Percentiles rank a stretch among this genome's conserved stretches.
phyloP scores from a whole-genome alignment of 495 filamentous ascomycete genomes.

The Trichoderma erinaceum region DNA sequence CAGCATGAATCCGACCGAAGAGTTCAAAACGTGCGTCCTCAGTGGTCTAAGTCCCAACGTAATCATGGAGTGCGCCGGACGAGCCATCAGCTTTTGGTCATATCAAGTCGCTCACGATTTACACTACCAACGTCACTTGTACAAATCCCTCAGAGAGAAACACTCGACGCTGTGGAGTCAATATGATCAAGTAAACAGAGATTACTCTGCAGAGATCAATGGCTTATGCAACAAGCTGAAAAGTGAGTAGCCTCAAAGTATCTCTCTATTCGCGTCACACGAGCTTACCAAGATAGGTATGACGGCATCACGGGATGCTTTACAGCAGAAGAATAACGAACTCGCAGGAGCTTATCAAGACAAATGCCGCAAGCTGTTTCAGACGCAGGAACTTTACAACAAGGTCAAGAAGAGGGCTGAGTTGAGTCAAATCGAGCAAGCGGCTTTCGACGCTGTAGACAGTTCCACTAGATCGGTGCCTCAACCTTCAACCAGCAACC shows the following conservation, averaged over 20 bases:
- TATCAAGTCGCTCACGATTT: constrained; percentile 92
- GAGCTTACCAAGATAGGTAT: constrained; percentile 43
- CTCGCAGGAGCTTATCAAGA: constrained; percentile 62
- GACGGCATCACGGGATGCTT: constrained; percentile 56
- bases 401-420: constrained; percentile 70
- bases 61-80: constrained; percentile 85
- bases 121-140: constrained; percentile 77
- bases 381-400: constrained; percentile 79
- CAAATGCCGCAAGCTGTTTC: constrained; percentile 67
- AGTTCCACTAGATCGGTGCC: constrained; percentile 34
- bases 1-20: constrained; percentile 77
- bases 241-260: constrained; percentile 20
- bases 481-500: neutral
- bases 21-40: constrained; percentile 88
- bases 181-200: constrained; percentile 72
- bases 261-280: no score
- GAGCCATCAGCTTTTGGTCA: constrained; percentile 80
- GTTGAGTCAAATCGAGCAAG: constrained; percentile 60
- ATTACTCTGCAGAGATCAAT: constrained; percentile 75
- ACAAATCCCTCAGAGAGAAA: constrained; percentile 68
- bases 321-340: constrained; percentile 72
- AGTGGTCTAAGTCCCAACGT: constrained; percentile 76
- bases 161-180: constrained; percentile 61
- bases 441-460: constrained; percentile 62
- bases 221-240: constrained; percentile 53